Evolutionary conservation across 257 asterid genomes (phyloP).

Genomic region (Przewalskia tangutica): DNA sequence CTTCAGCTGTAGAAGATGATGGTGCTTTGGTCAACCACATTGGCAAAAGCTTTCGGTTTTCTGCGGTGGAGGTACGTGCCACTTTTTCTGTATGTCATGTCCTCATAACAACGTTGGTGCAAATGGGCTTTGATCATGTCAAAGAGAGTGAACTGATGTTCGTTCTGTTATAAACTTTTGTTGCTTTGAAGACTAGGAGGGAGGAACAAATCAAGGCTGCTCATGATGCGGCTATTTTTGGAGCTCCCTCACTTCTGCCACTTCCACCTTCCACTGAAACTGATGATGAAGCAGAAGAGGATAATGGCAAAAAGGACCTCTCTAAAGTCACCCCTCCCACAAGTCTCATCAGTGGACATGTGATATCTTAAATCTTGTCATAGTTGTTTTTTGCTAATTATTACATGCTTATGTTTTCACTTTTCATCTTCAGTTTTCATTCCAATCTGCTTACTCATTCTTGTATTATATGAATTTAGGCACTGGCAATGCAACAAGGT

Average conservation of each 20-base stretch:
- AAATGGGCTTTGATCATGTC: background rate
- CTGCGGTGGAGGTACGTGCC: constrained; percentile 54
- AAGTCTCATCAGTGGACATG: constrained; percentile 69
- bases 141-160: background rate
- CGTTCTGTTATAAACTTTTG: background rate
- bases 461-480: constrained; percentile 24
- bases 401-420: background rate
- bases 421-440: background rate
- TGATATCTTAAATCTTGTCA: constrained; percentile 14
- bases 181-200: constrained; percentile 43
- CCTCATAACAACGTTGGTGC: background rate
- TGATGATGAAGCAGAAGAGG: constrained; percentile 25
- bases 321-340: constrained; percentile 20
- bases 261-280: constrained; percentile 26
- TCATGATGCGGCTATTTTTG: constrained; percentile 85
- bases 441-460: background rate
- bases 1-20: constrained; percentile 83
- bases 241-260: constrained; percentile 45
- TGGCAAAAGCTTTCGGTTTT: constrained; percentile 83
- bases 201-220: constrained; percentile 57
- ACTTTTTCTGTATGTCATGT: background rate
- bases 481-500: constrained; percentile 46
- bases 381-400: background rate
- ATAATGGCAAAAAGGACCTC: constrained; percentile 9
- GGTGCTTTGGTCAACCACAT: constrained; percentile 57